Evolutionary conservation across 257 asterid genomes (phyloP), one percentile per base, ranked within the genome.

Genomic region (Solanum rostratum): DNA sequence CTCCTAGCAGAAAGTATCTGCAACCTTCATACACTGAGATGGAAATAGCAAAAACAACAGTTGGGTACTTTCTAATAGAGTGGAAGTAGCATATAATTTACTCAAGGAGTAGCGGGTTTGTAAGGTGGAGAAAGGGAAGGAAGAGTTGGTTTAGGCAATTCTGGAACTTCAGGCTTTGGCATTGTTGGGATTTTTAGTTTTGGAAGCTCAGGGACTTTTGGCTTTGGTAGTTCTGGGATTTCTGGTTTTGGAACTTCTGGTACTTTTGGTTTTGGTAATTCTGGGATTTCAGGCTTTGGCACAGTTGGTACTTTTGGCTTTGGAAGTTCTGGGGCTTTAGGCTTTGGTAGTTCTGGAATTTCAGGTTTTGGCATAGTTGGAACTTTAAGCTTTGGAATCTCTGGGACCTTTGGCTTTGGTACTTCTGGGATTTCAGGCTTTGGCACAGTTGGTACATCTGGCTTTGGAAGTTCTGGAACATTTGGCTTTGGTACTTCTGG

Each of bases 261-360:
- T 8, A 55, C 52, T 81, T 85, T 41, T 2, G 27, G 85, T n/a
- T 83, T 83, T 82, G 85, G 80, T 3, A 82, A 1, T 2, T 18
- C 65, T 65, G 80, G 85, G 19, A 33, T 0, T 54, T 54, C 24
- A 54, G 84, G 84, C 10, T 85, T 81, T 20, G 83, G 66, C 6
- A 45, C 8, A 0, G 15, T 22, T 54, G 86, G 82, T 0, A 83
- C 10, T 46, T 68, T 24, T 2, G 41, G 85, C 33, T 83, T 83
- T 82, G 85, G 80, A 7, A 82, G 2, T 2, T 18, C 65, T 65
- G 80, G 85, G 12, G 9, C 39, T 39, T 50, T 19, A 10, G 70
- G 57, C 33, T 89, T 88, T 10, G 92, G 91, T 3, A 87, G 20
- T 24, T 82, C 54, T 2, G 71, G n/a, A n/a, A 20, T 0, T 55